Base-by-base conservation (phyloP, 495 filamentous ascomycete genomes). In the Apodospora peruviana region DNA sequence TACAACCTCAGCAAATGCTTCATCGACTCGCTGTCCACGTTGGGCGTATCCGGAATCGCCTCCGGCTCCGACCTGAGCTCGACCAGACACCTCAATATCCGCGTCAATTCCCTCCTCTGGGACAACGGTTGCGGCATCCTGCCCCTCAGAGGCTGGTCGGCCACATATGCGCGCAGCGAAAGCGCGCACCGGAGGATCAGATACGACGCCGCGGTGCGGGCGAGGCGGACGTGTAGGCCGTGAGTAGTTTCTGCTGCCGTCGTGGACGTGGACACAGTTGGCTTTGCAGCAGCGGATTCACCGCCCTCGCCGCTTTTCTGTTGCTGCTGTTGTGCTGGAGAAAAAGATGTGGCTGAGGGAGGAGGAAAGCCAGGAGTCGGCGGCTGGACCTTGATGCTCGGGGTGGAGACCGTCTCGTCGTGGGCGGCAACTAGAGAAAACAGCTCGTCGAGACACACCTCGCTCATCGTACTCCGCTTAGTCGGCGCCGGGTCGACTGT, bases 111-210 rank as follows among this genome's bases (percentile, higher is more conserved):
- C 55, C 77, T 81, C 35, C 88, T 80, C 56, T 96, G 88, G 0
- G 80, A 81, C 12, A 85, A 76, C 4, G 93, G 93, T 64, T 94
- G 89, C 24, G 93, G 93, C 85, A 93, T 91, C n/a, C 82, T 73
- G 0, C 93, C 94, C 14, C 93, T 76, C 10, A 98, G 72, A 14
- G 93, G 93, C 58, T 96, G 93, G 65, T 98, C 93, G 4, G 90
- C 86, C 39, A 91, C 84, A 58, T 95, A 96, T 3, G 82, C 73
- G 42, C 88, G 81, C 23, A 98, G 64, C 1, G 88, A 82, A 7
- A 95, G 71, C 1, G 87, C 89, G 20, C 81, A 82, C 4, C 93
- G 83, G 4, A 95, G 74, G 41, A 97, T 87, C 0, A 97, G 72
- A 53, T 89, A 93, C 0, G 91, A 90, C 2, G 88, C 84, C 2